Evolutionary conservation across 108 stramenopile genomes (phyloP), one percentile per base, ranked within the genome.

Genomic region (Discostella stelligeroides): DNA sequence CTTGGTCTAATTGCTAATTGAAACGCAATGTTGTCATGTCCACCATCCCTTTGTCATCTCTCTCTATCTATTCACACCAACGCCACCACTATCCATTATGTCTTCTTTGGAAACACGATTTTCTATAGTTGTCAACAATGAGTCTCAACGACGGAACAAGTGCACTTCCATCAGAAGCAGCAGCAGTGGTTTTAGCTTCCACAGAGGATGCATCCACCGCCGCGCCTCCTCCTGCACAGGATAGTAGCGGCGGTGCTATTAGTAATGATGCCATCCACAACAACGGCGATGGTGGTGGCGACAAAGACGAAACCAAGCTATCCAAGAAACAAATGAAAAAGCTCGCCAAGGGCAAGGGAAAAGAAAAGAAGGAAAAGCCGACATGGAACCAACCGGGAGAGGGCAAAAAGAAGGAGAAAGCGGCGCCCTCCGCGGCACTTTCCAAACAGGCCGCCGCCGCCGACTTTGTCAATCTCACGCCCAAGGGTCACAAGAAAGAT

Each of bases 401-500:
- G 18, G 64, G 70, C 46, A 70, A 66, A 29, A 90, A 87, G 80
- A 90, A 89, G 59, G 70, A 51, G 27, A 79, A 73, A 55, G 81
- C 77, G 38, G 59, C 66, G 21, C 75, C 71, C 66, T 73, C 46
- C 72, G 77, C 54, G 29, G 43, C 40, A 23, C 70, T 56, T 30
- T 71, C 53, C 39, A 80, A 76, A 34, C n/a, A n/a, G n/a, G n/a
- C n/a, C n/a, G n/a, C n/a, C n/a, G 57, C 48, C 45, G 64, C 65
- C n/a, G 81, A 65, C 27, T 95, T 88, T 66, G 88, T 91, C 69
- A 92, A 95, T 68, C 83, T 74, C 13, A 95, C 94, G 2, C 94
- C 94, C 65, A 92, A 92, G 66, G 93, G 93, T 17, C 79, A 85
- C 25, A 95, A 95, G 79, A 95, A 95, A 66, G 91, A 95, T 57